These are phyloP conservation scores for Cercospora berteroae DNA, from an alignment of 2,329 filamentous ascomycete species.

Conservation along the genomic window DNA sequence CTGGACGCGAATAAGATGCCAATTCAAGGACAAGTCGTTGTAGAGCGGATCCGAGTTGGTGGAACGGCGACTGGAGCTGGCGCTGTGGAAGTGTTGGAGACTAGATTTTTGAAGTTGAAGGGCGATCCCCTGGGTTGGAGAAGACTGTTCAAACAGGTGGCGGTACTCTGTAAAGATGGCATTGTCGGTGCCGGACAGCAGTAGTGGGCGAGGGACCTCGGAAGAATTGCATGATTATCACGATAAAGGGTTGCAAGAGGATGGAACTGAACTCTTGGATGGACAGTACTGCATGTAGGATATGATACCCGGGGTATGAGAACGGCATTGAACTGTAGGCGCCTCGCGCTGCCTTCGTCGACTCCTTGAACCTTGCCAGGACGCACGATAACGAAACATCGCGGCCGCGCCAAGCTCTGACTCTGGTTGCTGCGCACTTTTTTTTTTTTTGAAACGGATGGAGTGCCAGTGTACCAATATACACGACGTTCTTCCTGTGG, in stretches of 20 bases:
- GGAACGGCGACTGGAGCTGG: constrained; percentile 22
- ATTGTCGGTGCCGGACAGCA: constrained; percentile 45
- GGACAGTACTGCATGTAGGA: background rate
- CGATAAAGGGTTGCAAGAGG: background rate
- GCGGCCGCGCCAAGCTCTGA: background rate
- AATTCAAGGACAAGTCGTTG: constrained; percentile 70
- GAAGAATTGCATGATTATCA: background rate
- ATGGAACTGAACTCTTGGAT: background rate
- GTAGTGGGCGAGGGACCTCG: background rate
- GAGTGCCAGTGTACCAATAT: background rate
- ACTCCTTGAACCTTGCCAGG: background rate
- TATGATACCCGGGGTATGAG: background rate
- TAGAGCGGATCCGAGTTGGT: constrained; percentile 62
- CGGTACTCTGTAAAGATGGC: constrained; percentile 79
- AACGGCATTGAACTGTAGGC: background rate
- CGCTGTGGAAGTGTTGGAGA: constrained; percentile 67
- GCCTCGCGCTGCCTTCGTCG: background rate
- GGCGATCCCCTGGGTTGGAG: constrained; percentile 97
- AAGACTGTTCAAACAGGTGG: constrained; percentile 94
- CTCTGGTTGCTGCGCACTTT: background rate
- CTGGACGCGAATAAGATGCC: constrained; percentile 69
- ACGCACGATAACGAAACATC: background rate
- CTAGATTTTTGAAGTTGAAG: constrained; percentile 90
- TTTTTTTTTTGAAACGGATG: background rate
- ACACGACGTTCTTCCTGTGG: background rate